Evolutionary conservation across 2,329 filamentous ascomycete genomes (phyloP), one percentile per base, ranked within the genome.

Genomic region (Penicillium sp.): DNA sequence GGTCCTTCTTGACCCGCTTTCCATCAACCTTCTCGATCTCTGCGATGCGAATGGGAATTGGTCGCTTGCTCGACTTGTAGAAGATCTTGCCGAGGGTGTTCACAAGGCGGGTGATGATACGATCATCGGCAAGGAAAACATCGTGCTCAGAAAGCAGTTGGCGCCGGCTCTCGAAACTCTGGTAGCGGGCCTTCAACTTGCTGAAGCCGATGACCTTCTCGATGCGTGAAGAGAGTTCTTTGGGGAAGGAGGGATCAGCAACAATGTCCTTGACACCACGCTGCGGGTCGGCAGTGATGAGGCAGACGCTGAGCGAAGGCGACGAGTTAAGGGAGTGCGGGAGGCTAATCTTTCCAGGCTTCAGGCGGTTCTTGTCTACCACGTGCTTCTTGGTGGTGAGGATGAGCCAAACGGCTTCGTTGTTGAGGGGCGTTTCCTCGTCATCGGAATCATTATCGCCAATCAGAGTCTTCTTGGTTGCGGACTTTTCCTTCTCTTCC

Each of bases 41-140:
- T 61, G 87, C 83, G 60, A 98, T 82, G 44, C 83, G 81, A 37
- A 98, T 84, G 26, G 95, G 93, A 57, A 99, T 87, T 10, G 95
- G 95, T 39, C 93, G 84, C 83, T 98, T 98, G 62, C 79, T 78
- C 16, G 88, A 90, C 79, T 92, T 89, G 84, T 95, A 98, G 76
- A 99, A 98, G 1, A 89, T 89, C 80, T 96, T 98, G 67, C 93
- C 95, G 13, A 99, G 86, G 3, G 87, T 81, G 63, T 85, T 84
- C 55, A 93, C 91, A 58, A 98, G 82, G 58, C 83, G 80, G 57
- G 83, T 84, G 60, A 87, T 79, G 54, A 99, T 90, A 49, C 95
- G 84, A 71, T 96, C 90, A 74, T 99, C 95, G 52, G 90, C 93
- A 56, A 99, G 83, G 79, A 99, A 98, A 55, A 98, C 80, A 73